A percentile compares a stretch with the other conserved stretches of the same genome.
Evolutionary conservation across 2,329 filamentous ascomycete species (phyloP).

Genomic region (Blastomyces gilchristii): DNA sequence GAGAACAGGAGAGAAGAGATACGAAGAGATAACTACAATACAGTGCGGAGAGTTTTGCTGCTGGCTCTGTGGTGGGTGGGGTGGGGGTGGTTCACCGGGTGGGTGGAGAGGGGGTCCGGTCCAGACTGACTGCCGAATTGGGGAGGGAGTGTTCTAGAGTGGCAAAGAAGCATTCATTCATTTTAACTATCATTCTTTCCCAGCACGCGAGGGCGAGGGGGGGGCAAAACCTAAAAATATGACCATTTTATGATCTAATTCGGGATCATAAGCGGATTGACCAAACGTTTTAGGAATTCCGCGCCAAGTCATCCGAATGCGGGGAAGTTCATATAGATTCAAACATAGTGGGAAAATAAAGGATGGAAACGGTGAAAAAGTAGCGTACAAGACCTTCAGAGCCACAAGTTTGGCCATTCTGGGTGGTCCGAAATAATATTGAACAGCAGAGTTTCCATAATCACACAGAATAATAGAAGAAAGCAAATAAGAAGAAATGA

Average conservation of each 20-base stretch:
- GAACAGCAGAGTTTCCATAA: not conserved
- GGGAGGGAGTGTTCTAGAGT: not conserved
- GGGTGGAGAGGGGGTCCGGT: too few relatives aligned
- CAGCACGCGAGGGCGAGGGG: too few relatives aligned
- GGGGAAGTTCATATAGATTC: not conserved
- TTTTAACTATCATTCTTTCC: too few relatives aligned
- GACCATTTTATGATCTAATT: not conserved
- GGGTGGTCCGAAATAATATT: too few relatives aligned
- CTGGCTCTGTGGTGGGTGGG: too few relatives aligned
- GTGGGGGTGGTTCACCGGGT: too few relatives aligned
- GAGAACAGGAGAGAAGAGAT: not conserved
- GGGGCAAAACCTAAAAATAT: not conserved
- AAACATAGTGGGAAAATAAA: not conserved
- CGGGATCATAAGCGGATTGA: not conserved
- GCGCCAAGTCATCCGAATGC: not conserved
- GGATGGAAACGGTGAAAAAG: not conserved
- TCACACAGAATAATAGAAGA: not conserved
- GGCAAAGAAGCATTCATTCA: not conserved
- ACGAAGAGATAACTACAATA: too few relatives aligned
- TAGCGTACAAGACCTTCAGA: not conserved
- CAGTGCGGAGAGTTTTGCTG: too few relatives aligned
- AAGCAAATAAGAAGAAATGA: too few relatives aligned
- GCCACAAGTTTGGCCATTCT: not conserved
- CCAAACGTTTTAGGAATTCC: too few relatives aligned
- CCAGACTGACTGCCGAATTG: not conserved